Evolutionary conservation across 2,329 filamentous ascomycete species (phyloP).

Genomic region (Cercospora janseana): DNA sequence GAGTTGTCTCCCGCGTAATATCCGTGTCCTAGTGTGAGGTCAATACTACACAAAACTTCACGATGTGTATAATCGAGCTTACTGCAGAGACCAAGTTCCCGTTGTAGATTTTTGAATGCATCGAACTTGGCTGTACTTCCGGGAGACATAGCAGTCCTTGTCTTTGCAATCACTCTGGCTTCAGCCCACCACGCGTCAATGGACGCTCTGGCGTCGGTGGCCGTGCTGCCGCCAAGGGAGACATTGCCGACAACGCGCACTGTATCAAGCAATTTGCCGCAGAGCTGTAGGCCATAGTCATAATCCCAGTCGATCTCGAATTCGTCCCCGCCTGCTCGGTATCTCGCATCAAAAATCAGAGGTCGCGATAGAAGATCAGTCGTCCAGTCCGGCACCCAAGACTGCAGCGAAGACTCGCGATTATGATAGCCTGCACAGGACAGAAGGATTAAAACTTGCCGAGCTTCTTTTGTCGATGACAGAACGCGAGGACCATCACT

Average conservation of each 20-base stretch:
- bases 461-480: slow-evolving; percentile 24
- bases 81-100: slow-evolving; percentile 19
- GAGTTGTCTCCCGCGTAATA: slow-evolving; percentile 14
- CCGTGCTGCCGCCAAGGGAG: neutral
- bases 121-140: slow-evolving; percentile 31
- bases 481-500: slow-evolving; percentile 13
- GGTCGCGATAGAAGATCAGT: slow-evolving; percentile 29
- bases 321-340: slow-evolving; percentile 28
- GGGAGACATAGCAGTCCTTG: slow-evolving; percentile 29
- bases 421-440: slow-evolving; percentile 35
- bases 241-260: slow-evolving; percentile 25
- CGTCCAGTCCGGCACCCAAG: slow-evolving; percentile 35
- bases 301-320: slow-evolving; percentile 33
- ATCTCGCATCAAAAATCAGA: slow-evolving; percentile 31
- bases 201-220: neutral
- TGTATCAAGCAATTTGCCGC: slow-evolving; percentile 33
- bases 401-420: slow-evolving; percentile 24
- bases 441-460: slow-evolving; percentile 30
- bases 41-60: neutral
- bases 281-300: slow-evolving; percentile 30
- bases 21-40: slow-evolving; percentile 15
- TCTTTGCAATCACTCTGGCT: slow-evolving; percentile 26
- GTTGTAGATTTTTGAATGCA: slow-evolving; percentile 30
- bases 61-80: neutral
- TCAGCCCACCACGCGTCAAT: slow-evolving; percentile 29